Base-by-base conservation (phyloP, 1,284 basidiomycete genomes). In the Neolentinus lepideus region DNA sequence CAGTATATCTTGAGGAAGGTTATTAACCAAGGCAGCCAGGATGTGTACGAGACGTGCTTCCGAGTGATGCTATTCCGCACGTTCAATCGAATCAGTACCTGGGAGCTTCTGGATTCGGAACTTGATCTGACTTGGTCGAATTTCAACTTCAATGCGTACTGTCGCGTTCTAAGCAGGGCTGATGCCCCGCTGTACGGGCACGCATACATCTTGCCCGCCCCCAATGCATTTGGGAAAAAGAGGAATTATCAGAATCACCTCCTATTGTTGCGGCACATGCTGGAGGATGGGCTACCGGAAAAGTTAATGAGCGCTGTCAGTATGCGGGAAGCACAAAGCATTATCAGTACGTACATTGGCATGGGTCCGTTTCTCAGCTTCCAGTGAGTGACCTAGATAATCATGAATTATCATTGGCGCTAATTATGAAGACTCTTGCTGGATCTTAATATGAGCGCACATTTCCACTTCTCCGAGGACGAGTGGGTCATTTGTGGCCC, bases 41-140 rank as follows among this genome's bases (percentile, higher is more conserved):
- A 66, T 48, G 60, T 73, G 45, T 60, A 67, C 25, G 75, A 77
- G 57, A 64, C 68, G 24, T 71, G 69, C 60, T 77, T 77, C 59
- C 68, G 75, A 22, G 67, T 75, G 46, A 66, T 75, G 45, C 65
- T 77, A 43, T 77, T 74, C 59, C 69, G 74, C 27, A 65, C 67
- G 4, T 77, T 76, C 65, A 72, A 72, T 56, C 66, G 69, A 24
- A 69, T 71, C 33, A 69, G 67, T 57, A 77, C 75, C 12, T 77
- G 73, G 69, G 70, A 75, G 58, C 62, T 67, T 24, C 67, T 76
- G 29, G 60, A 64, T 52, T 56, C 60, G 24, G 60, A 65, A 4
- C 61, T 76, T 4, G 58, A 64, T 10, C 58, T 72, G 2, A 72
- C 70, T 2, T 70, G 71, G 66, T 57, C 58, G 14, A 61, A 59